These are phyloP conservation scores for Diplodia sapinea DNA, from an alignment of 2,329 filamentous ascomycete genomes.

Conservation along the genomic window DNA sequence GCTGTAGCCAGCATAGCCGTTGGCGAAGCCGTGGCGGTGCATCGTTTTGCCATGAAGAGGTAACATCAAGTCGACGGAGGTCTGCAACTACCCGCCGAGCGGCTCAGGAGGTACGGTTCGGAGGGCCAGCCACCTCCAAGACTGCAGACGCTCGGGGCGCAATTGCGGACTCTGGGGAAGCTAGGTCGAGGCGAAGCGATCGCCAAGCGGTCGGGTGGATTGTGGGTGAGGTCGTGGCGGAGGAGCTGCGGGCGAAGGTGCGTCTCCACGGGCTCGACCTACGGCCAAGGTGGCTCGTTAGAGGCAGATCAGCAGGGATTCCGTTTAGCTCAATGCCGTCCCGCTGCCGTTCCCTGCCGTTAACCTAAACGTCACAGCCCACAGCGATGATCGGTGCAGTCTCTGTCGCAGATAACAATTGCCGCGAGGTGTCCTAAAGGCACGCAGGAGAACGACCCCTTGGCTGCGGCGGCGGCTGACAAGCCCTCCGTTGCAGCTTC, in stretches of 20 bases:
- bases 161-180: slow-evolving; percentile 21
- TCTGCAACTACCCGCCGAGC: slow-evolving; percentile 20
- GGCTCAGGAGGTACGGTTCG: slow-evolving; percentile 29
- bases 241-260: slow-evolving; percentile 26
- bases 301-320: slow-evolving; percentile 30
- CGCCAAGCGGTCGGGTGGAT: slow-evolving; percentile 28
- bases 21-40: slow-evolving; percentile 86
- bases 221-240: slow-evolving; percentile 26
- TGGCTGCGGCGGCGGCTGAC: slow-evolving; percentile 25
- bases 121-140: slow-evolving; percentile 29
- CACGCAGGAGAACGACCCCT: slow-evolving; percentile 7
- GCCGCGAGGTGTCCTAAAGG: slow-evolving; percentile 22
- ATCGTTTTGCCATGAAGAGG: slow-evolving; percentile 78
- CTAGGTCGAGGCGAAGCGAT: slow-evolving; percentile 23
- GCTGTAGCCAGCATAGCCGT: slow-evolving; percentile 74
- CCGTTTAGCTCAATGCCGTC: slow-evolving; percentile 22
- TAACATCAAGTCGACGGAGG: slow-evolving; percentile 55
- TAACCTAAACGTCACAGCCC: slow-evolving; percentile 16
- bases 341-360: slow-evolving; percentile 25
- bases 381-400: slow-evolving; percentile 16
- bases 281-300: slow-evolving; percentile 31
- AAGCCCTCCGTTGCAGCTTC: slow-evolving; percentile 11
- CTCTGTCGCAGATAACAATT: slow-evolving; percentile 2
- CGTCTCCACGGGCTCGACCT: slow-evolving; percentile 25
- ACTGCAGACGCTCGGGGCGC: slow-evolving; percentile 12